Evolutionary conservation across 2,329 filamentous ascomycete species (phyloP), one percentile per base, ranked within the genome.

Genomic region (Dactylellina leptospora): DNA sequence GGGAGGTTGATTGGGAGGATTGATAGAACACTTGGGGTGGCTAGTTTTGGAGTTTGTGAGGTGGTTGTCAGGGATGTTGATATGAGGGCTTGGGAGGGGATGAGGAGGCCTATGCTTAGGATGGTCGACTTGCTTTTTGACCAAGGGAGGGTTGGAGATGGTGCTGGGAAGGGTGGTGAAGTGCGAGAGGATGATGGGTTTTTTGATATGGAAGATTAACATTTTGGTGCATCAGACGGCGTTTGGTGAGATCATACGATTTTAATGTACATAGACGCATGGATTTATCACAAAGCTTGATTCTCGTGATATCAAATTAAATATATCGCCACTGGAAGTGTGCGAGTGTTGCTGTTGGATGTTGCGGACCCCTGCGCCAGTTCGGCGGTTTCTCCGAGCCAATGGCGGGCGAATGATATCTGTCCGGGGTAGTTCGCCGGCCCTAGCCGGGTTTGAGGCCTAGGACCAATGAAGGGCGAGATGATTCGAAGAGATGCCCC

Each of bases 121-220:
- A 47, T 53, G 59, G 47, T 27, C 4, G 47, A 60, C 55, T 30
- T 60, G 22, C 10, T 72, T 8, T 64, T 42, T 44, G 23, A 28
- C 18, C 22, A 28, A 22, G 28, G 13, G 16, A 16, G 45, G 44
- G 30, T 28, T 16, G 20, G 33, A n/a, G 22, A 18, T 28, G 16
- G 45, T 54, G 33, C 13, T 27, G 23, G 20, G 20, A 10, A 18
- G 6, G 13, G 47, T 28, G 1, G 30, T 4, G 64, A 62, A 3
- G 2, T 10, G 20, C 13, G 11, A 20, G 23, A 36, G 5, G 47
- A 40, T 8, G 9, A 23, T 11, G 45, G 16, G 10, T 27, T 48
- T 16, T 72, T 72, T 36, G 68, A 72, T 60, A 72, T 72, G 68
- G 68, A 72, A 20, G 66, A 72, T 25, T 72, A 45, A 50, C 11